These are phyloP conservation scores for Aspergillus panamensis DNA, from an alignment of 495 filamentous ascomycete species.

Conservation along the genomic window DNA sequence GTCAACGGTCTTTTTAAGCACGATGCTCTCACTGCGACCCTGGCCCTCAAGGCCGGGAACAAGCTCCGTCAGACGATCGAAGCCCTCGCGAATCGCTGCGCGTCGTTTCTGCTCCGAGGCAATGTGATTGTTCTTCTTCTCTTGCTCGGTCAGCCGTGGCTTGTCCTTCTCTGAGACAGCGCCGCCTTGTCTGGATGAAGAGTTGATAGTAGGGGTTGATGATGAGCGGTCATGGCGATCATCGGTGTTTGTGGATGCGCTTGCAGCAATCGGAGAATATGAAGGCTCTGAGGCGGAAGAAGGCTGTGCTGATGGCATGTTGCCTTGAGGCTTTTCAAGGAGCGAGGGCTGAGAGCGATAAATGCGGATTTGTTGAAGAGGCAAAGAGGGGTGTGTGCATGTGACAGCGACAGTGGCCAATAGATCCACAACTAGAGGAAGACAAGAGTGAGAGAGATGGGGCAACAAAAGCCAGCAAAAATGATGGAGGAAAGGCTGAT, in stretches of 20 bases:
- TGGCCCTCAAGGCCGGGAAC: conserved; percentile 82
- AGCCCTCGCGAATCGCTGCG: conserved; percentile 79
- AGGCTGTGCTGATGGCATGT: conserved; percentile 27
- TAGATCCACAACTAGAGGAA: background rate
- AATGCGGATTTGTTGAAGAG: conserved; percentile 2
- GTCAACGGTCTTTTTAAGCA: conserved; percentile 71
- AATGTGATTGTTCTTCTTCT: conserved; percentile 92
- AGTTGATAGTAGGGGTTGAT: conserved; percentile 53
- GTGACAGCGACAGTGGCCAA: conserved; percentile 7
- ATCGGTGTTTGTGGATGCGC: conserved; percentile 26
- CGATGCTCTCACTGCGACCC: conserved; percentile 78
- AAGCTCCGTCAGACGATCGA: conserved; percentile 75
- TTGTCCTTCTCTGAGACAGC: conserved; percentile 56
- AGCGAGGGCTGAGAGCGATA: conserved; percentile 1
- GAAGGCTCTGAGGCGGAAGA: conserved; percentile 22
- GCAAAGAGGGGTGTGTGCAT: conserved; percentile 9
- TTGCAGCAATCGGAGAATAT: conserved; percentile 22
- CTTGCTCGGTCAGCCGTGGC: conserved; percentile 76
- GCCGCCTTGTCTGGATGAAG: conserved; percentile 48
- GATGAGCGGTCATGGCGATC: conserved; percentile 38
- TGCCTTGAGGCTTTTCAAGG: conserved; percentile 6
- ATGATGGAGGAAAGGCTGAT: background rate
- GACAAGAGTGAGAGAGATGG: background rate
- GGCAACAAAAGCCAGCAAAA: background rate
- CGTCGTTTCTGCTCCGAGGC: conserved; percentile 87